Base-by-base conservation (phyloP, 345 rosid species). In the Pugionium cornutum region DNA sequence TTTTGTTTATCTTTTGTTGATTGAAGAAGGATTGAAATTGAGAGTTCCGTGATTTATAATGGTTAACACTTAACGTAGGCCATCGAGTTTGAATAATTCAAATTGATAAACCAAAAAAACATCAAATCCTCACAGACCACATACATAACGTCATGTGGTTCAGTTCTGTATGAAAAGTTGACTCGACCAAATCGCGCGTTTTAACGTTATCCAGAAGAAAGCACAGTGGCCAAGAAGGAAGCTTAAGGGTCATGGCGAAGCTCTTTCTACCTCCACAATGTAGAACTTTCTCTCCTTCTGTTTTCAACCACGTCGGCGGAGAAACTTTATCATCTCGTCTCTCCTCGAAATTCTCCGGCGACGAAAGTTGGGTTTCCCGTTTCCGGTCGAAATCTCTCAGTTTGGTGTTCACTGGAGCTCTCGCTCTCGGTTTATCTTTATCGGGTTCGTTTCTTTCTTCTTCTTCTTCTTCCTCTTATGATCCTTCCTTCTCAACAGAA, bases 401-500 rank as follows among this genome's bases (percentile, higher is more conserved):
- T 40, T 78, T 81, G 32, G 57, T 78, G 32, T 80, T 86, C 70
- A 83, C 86, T 7, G 95, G 95, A 18, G 83, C 90, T 63, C 86
- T 92, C 46, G 68, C 96, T 1, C 74, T 89, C 40, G 65, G 82
- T 61, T 62, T 88, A 31, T 79, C 89, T 41, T 79, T 87, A 33
- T 63, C 89, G 0, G 89, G 97, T 79, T 56, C 69, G 78, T 61
- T 44, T 68, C 49, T 32, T 6, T 33, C 27, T 32, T 29, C 3
- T 28, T 28, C 34, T 26, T 10, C 4, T 30, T n/a, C n/a, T n/a
- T n/a, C n/a, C n/a, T n/a, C n/a, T n/a, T n/a, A n/a, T n/a, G n/a
- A n/a, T n/a, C n/a, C n/a, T n/a, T n/a, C n/a, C n/a, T n/a, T n/a
- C n/a, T n/a, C n/a, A n/a, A n/a, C n/a, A n/a, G n/a, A n/a, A n/a